phyloP scores from a whole-genome alignment of 2,329 filamentous ascomycete genomes.

The Arachnopeziza araneosa region DNA sequence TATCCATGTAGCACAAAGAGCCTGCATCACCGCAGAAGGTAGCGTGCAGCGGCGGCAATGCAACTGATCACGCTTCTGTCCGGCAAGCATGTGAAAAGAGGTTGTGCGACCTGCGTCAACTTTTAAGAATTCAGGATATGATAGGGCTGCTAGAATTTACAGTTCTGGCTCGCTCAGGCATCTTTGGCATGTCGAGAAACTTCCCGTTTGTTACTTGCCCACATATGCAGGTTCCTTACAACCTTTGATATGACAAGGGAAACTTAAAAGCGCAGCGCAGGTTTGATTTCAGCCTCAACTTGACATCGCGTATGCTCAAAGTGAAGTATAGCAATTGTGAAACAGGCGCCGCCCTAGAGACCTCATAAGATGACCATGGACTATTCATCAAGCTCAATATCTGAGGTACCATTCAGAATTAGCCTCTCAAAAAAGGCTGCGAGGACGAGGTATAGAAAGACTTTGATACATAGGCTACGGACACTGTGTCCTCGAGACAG shows the following conservation, averaged over 20 bases:
- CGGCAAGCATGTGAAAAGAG: neutral
- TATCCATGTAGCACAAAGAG: neutral
- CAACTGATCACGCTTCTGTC: neutral
- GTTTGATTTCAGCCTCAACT: neutral
- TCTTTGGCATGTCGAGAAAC: neutral
- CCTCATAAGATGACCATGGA: neutral
- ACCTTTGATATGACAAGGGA: neutral
- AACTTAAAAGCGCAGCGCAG: no score
- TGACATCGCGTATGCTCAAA: neutral
- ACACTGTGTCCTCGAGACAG: neutral
- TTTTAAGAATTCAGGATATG: neutral
- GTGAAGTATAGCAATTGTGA: neutral
- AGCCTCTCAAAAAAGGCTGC: neutral
- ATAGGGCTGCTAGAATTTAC: neutral
- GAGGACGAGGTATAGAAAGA: neutral
- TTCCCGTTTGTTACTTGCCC: neutral
- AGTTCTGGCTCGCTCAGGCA: neutral
- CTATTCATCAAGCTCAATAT: neutral
- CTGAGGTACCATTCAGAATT: neutral
- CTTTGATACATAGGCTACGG: neutral
- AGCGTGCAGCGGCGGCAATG: neutral
- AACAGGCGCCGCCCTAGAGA: neutral
- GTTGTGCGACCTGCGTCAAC: neutral
- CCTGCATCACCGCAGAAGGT: neutral
- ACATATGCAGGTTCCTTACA: neutral